phyloP scores from a whole-genome alignment of 1,284 basidiomycete genomes.

The Trametes pubescens region DNA sequence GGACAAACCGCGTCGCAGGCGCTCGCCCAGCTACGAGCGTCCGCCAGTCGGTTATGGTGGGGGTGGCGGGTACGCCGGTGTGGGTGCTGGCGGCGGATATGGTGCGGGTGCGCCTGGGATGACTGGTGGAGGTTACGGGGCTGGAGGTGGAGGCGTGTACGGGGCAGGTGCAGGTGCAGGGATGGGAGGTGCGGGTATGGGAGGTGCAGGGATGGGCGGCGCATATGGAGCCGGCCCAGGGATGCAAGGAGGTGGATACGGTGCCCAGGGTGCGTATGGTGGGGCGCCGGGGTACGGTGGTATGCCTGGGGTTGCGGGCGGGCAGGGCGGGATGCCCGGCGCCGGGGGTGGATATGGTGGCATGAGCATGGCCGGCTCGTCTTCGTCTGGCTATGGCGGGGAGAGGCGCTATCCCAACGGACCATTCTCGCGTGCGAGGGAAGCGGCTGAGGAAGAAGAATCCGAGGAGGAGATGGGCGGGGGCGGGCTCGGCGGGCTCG shows the following conservation, averaged over 20 bases:
- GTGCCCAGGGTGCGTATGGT: no score
- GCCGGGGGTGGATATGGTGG: conserved; percentile 1
- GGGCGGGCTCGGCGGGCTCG: conserved; percentile 8
- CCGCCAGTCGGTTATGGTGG: conserved; percentile 3
- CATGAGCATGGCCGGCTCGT: background rate
- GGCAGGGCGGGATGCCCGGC: conserved; percentile 4
- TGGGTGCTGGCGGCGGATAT: background rate
- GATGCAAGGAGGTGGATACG: no score
- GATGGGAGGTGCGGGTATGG: conserved; percentile 4
- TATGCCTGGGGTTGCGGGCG: conserved; percentile 4
- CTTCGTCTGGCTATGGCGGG: background rate
- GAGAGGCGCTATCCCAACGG: background rate
- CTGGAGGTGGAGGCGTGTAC: background rate
- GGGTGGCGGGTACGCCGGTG: background rate
- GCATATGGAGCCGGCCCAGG: background rate
- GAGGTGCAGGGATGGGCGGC: conserved; percentile 8
- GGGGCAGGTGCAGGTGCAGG: background rate
- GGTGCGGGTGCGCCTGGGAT: background rate
- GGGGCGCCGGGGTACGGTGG: conserved; percentile 10
- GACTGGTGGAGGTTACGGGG: background rate
- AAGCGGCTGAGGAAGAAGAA: conserved; percentile 11
- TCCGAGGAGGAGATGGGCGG: background rate
- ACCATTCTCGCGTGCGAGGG: conserved; percentile 7
- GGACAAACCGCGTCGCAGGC: background rate
- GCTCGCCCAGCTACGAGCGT: conserved; percentile 11